Evolutionary conservation across 2,329 filamentous ascomycete species (phyloP).

Genomic region (Penicillium sp.): DNA sequence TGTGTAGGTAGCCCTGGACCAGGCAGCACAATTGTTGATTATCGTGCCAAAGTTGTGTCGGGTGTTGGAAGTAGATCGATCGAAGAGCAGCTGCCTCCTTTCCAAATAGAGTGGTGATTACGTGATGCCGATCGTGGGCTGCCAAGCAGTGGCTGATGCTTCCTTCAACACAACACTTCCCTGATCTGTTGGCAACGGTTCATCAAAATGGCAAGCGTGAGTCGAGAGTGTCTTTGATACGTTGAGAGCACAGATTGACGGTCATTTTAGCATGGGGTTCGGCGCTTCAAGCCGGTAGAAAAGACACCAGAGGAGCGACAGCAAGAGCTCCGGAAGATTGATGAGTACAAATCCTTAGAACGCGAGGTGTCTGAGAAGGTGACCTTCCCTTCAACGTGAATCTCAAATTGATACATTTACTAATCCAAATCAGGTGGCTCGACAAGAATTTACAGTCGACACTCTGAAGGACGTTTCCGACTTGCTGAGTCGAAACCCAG

Average conservation of each 20-base stretch:
- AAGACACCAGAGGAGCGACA: slow-evolving; percentile 70
- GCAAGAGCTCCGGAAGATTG: slow-evolving; percentile 74
- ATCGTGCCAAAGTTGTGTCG: not conserved
- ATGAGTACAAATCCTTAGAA: slow-evolving; percentile 72
- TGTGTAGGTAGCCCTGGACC: slow-evolving; percentile 9
- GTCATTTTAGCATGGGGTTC: slow-evolving; percentile 73
- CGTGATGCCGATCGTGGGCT: slow-evolving; percentile 8
- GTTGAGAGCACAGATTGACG: slow-evolving; percentile 13
- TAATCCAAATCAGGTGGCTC: slow-evolving; percentile 37
- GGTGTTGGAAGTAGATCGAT: slow-evolving; percentile 5
- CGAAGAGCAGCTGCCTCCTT: not conserved
- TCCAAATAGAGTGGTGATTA: slow-evolving; percentile 2
- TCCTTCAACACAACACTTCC: slow-evolving; percentile 2
- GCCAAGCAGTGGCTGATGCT: not conserved
- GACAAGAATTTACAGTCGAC: slow-evolving; percentile 44
- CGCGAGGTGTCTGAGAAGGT: slow-evolving; percentile 68
- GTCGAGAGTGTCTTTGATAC: not conserved
- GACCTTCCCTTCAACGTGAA: slow-evolving; percentile 1
- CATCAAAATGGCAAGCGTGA: slow-evolving; percentile 36
- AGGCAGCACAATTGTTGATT: slow-evolving; percentile 6
- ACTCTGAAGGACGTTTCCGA: slow-evolving; percentile 48
- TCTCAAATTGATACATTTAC: not conserved
- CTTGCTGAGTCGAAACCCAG: slow-evolving; percentile 48
- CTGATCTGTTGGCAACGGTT: not conserved
- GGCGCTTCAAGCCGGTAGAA: slow-evolving; percentile 62